Base-by-base conservation (phyloP, 2,329 filamentous ascomycete genomes). In the Rachicladosporium sp. region DNA sequence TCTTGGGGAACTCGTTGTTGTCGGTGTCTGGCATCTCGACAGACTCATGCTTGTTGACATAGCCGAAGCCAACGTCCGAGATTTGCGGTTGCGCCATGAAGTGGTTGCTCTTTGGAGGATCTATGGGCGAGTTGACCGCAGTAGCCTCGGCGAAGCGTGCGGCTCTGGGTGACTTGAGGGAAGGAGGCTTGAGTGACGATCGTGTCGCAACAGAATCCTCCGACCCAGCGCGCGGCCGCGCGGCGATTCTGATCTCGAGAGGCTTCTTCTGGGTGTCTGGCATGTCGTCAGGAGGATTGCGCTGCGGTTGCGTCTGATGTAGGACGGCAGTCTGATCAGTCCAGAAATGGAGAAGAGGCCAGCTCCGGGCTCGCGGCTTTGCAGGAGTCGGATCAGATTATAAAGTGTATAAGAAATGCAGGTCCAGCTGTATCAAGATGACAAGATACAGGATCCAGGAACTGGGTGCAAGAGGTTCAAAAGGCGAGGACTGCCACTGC, bases 51-150 rank as follows among this genome's bases (percentile, higher is more conserved):
- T 63, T 61, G 47, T 68, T 71, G 57, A 95, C 82, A 66, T 94
- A 95, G 59, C 88, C 87, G 62, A 96, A 95, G 49, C 88, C 88
- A 48, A 94, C 76, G 65, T 94, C 87, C 43, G 80, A 83, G 27
- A 88, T 82, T 57, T 86, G 80, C 39, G 78, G 67, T 58, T 82
- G 74, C 38, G 73, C 68, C 50, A 69, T 64, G 58, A 74, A 66
- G 56, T 70, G 64, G 51, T 68, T 68, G 33, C 70, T 70, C n/a
- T 30, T 30, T 46, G 65, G 67, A 27, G 23, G 23, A 45, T 87
- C 80, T 54, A 86, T 68, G 32, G 83, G 83, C 35, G 83, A 88
- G 65, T 87, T 70, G 37, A 88, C 78, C 21, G 81, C 74, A 23
- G 83, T 89, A 33, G 82, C 82, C 67, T 88, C 83, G 40, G 80